Percentiles rank a stretch among this genome's conserved stretches.
Conservation (phyloP, 345 rosid species). For the Eucalyptus marginata region DNA sequence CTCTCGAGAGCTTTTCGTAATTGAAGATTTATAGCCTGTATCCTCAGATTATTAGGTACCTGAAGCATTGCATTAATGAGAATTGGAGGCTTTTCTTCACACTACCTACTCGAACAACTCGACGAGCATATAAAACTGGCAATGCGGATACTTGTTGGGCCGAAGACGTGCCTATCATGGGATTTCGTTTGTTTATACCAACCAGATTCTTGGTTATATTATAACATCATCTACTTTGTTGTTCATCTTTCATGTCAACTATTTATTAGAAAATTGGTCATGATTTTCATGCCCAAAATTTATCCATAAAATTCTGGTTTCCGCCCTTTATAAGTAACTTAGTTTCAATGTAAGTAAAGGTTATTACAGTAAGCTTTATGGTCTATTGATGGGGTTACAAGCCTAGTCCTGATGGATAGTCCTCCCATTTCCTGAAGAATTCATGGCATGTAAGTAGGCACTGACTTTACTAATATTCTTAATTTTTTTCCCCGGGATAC, state of each 20-base stretch:
- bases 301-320: background rate
- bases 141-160: background rate
- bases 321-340: background rate
- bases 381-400: background rate
- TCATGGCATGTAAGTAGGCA: background rate
- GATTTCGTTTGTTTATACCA: background rate
- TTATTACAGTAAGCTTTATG: background rate
- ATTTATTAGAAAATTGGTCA: background rate
- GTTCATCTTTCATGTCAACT: background rate
- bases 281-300: background rate
- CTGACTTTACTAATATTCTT: background rate
- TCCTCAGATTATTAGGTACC: background rate
- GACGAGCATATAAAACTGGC: background rate
- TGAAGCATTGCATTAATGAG: background rate
- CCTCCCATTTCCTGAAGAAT: background rate
- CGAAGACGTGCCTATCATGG: background rate
- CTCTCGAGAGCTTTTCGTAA: background rate
- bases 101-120: background rate
- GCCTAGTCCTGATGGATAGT: background rate
- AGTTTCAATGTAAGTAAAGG: background rate
- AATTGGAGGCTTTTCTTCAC: background rate
- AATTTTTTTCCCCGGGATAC: background rate
- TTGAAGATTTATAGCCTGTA: background rate
- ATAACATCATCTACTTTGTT: background rate
- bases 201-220: background rate